Conservation (phyloP, 805 yeast species). For the Wickerhamiella lipophila region DNA sequence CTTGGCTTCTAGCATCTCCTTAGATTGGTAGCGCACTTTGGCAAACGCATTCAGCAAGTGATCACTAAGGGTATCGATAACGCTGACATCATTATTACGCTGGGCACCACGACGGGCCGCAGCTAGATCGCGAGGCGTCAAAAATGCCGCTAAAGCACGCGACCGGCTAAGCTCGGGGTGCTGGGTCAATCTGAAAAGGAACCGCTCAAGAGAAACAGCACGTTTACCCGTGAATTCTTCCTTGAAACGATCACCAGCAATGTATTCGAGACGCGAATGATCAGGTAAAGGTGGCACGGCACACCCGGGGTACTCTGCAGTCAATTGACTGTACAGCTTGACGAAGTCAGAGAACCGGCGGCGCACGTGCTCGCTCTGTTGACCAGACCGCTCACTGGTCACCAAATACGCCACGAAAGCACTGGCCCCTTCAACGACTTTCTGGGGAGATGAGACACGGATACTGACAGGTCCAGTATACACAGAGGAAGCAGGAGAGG, state of each 20-base stretch:
- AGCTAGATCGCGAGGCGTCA: slow-evolving; percentile 37
- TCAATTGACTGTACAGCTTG: slow-evolving; percentile 58
- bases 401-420: slow-evolving; percentile 65
- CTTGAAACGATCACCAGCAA: slow-evolving; percentile 87
- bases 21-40: slow-evolving; percentile 47
- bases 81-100: slow-evolving; percentile 28
- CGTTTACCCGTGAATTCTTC: slow-evolving; percentile 73
- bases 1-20: slow-evolving; percentile 70
- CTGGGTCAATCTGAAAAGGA: slow-evolving; percentile 53
- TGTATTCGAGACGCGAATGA: slow-evolving; percentile 77
- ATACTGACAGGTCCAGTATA: slow-evolving; percentile 8
- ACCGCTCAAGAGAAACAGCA: slow-evolving; percentile 66
- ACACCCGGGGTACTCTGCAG: slow-evolving; percentile 70
- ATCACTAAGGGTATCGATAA: slow-evolving; percentile 75
- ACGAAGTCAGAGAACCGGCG: slow-evolving; percentile 83
- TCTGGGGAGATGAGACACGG: slow-evolving; percentile 21
- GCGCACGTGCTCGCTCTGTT: slow-evolving; percentile 35
- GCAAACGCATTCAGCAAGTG: slow-evolving; percentile 89
- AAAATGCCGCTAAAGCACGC: slow-evolving; percentile 53
- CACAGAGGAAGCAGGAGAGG: neutral
- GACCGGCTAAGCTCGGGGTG: slow-evolving; percentile 66
- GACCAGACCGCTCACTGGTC: slow-evolving; percentile 34
- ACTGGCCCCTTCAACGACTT: slow-evolving; percentile 20
- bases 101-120: slow-evolving; percentile 1
- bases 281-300: slow-evolving; percentile 92